Conservation (phyloP, 2,329 filamentous ascomycete genomes). For the Botrytis medusae region DNA sequence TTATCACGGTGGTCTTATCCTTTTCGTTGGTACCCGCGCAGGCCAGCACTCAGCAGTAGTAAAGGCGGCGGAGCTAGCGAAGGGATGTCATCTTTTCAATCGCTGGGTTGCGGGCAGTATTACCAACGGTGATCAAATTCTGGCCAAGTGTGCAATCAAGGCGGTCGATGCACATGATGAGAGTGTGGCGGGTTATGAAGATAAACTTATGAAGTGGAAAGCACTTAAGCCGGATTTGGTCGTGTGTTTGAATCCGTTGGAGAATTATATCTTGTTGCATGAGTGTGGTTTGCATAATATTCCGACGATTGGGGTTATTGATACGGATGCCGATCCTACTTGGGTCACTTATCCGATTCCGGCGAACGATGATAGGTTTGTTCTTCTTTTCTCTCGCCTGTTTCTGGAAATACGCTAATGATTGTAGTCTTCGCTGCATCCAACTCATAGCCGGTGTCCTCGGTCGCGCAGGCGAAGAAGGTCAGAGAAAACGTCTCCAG, state of each 20-base stretch:
- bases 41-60: constrained; percentile 82
- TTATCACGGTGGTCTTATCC: constrained; percentile 76
- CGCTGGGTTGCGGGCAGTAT: constrained; percentile 90
- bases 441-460: constrained; percentile 82
- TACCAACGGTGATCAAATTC: constrained; percentile 88
- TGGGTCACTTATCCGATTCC: constrained; percentile 97
- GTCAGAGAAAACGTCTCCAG: constrained; percentile 65
- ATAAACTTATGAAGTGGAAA: constrained; percentile 60
- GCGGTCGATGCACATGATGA: constrained; percentile 77
- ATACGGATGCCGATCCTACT: constrained; percentile 88
- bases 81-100: constrained; percentile 84
- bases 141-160: constrained; percentile 67
- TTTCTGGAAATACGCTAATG: constrained; percentile 33
- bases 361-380: constrained; percentile 89
- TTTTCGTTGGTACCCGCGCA: constrained; percentile 85
- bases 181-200: constrained; percentile 59
- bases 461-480: constrained; percentile 78
- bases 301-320: constrained; percentile 91
- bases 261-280: constrained; percentile 87
- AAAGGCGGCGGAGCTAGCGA: constrained; percentile 72
- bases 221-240: constrained; percentile 85
- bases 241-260: constrained; percentile 85
- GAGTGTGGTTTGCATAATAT: constrained; percentile 88
- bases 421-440: constrained; percentile 70
- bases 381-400: constrained; percentile 20